phyloP scores from a whole-genome alignment of 345 rosid species.

The Lumnitzera littorea region DNA sequence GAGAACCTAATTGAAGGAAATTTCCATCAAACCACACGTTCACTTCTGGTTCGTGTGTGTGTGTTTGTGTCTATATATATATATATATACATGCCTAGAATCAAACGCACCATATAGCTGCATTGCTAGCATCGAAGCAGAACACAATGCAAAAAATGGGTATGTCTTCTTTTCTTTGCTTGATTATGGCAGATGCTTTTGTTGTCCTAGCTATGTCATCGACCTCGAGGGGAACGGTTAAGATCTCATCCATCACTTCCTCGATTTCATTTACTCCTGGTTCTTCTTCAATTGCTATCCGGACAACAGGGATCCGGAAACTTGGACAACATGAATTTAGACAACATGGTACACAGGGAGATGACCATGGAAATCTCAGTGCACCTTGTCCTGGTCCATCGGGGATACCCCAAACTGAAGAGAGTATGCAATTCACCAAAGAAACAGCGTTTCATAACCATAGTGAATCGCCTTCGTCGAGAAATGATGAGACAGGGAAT shows the following conservation, averaged over 20 bases:
- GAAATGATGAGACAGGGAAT: slow-evolving; percentile 14
- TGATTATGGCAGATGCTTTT: slow-evolving; percentile 20
- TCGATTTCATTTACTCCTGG: slow-evolving; percentile 9
- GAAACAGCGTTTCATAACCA: neutral
- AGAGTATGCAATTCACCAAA: neutral
- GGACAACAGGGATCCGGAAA: slow-evolving; percentile 13
- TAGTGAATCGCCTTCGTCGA: slow-evolving; percentile 9
- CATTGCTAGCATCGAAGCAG: neutral
- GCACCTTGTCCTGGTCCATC: slow-evolving; percentile 20
- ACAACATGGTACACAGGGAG: no score
- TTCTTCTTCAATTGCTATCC: slow-evolving; percentile 20
- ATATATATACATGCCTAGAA: slow-evolving; percentile 8
- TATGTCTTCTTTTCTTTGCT: slow-evolving; percentile 16
- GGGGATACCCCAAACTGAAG: slow-evolving; percentile 3
- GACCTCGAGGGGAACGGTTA: slow-evolving; percentile 8
- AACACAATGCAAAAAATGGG: slow-evolving; percentile 14
- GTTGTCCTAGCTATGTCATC: slow-evolving; percentile 17
- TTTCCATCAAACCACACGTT: slow-evolving; percentile 33
- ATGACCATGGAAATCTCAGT: neutral
- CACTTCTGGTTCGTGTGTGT: neutral
- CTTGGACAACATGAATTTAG: slow-evolving; percentile 28
- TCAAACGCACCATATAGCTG: slow-evolving; percentile 4
- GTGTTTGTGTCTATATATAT: neutral
- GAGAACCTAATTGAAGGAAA: slow-evolving; percentile 20
- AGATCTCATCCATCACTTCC: neutral